These are phyloP conservation scores for Epichloe typhina DNA, from an alignment of 2,329 filamentous ascomycete genomes.

Conservation along the genomic window DNA sequence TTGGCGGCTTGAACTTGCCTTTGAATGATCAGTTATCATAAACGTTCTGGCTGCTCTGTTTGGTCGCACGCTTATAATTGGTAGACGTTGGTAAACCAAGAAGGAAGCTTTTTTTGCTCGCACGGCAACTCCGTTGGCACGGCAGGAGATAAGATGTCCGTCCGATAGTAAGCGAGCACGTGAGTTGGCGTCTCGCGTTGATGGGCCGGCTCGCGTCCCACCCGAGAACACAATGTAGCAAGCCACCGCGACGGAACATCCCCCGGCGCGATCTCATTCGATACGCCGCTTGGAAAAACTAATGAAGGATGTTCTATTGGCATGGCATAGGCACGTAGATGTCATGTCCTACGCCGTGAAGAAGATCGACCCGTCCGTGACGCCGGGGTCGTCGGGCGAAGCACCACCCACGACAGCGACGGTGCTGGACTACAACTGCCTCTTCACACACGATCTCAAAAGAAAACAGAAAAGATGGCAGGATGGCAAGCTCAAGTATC, in stretches of 20 bases:
- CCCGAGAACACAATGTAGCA: not conserved
- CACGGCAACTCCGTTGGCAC: too few relatives aligned
- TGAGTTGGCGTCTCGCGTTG: conserved; percentile 11
- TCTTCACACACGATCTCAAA: conserved; percentile 75
- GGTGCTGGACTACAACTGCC: conserved; percentile 71
- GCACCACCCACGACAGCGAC: conserved; percentile 39
- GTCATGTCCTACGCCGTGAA: conserved; percentile 12
- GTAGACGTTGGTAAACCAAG: too few relatives aligned
- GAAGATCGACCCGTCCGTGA: not conserved
- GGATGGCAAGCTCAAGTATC: conserved; percentile 76
- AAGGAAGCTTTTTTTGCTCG: too few relatives aligned
- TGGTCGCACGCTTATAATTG: too few relatives aligned
- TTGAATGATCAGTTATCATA: too few relatives aligned
- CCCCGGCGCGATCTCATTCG: not conserved
- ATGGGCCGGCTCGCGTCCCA: not conserved
- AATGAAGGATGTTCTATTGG: not conserved
- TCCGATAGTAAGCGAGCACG: conserved; percentile 2
- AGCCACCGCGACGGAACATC: not conserved
- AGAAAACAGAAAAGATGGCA: conserved; percentile 90
- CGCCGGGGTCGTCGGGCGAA: not conserved
- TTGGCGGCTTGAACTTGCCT: too few relatives aligned
- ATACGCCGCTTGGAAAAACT: not conserved
- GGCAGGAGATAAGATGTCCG: too few relatives aligned
- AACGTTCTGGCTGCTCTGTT: too few relatives aligned
- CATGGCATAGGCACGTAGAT: not conserved